Percentiles rank a stretch among this genome's conserved stretches.
These are phyloP conservation scores for Fragaria ananassa DNA, from an alignment of 306 rosid species.

Conservation along the genomic window DNA sequence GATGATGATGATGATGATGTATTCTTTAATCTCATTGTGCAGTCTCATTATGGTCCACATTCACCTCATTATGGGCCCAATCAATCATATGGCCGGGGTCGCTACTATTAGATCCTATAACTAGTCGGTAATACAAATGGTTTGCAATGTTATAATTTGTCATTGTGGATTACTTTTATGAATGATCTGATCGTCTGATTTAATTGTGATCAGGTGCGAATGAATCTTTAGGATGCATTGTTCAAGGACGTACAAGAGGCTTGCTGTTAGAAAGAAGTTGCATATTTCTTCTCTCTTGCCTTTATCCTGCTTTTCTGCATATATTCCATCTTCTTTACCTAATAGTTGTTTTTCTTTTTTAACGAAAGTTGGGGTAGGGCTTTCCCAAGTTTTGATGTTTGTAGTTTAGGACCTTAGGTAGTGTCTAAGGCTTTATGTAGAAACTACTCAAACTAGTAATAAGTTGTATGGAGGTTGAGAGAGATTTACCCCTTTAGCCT, in stretches of 20 bases:
- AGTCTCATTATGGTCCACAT: conserved; percentile 56
- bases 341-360: conserved; percentile 6
- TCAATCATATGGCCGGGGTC: conserved; percentile 45
- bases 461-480: conserved; percentile 33
- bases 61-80: conserved; percentile 49
- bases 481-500: conserved; percentile 31
- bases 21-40: conserved; percentile 28
- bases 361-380: conserved; percentile 25
- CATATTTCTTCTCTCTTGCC: conserved; percentile 27
- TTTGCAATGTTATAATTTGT: conserved; percentile 12
- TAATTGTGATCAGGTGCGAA: conserved; percentile 43
- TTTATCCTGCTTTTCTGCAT: conserved; percentile 21
- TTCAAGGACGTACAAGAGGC: conserved; percentile 29
- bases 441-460: conserved; percentile 13
- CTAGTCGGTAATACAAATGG: conserved; percentile 36
- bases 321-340: conserved; percentile 23
- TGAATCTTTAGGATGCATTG: conserved; percentile 36
- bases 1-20: conserved; percentile 13
- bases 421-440: conserved; percentile 34
- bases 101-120: conserved; percentile 41
- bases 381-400: conserved; percentile 30
- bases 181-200: conserved; percentile 28
- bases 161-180: conserved; percentile 19
- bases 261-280: conserved; percentile 40
- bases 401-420: conserved; percentile 46